Evolutionary conservation across 108 stramenopile species (phyloP).

Genomic region (Aurantiochytrium sp.): DNA sequence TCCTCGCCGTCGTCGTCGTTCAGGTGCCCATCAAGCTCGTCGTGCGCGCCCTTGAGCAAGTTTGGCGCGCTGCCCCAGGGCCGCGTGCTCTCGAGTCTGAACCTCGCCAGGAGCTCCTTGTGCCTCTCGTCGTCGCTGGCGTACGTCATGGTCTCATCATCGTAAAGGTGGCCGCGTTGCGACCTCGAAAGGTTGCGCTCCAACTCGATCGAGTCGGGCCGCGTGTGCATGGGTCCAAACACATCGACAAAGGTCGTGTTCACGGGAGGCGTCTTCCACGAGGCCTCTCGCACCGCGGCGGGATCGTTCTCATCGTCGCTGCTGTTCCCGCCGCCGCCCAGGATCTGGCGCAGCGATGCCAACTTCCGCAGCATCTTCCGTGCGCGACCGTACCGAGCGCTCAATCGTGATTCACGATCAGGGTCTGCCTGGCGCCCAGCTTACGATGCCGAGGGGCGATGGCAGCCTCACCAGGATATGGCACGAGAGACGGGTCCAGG

Average conservation of each 20-base stretch:
- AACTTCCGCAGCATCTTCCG: too few relatives aligned
- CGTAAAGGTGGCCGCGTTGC: background rate
- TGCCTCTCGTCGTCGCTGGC: background rate
- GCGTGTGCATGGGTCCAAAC: background rate
- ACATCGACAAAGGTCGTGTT: background rate
- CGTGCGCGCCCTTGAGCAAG: background rate
- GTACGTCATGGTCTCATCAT: background rate
- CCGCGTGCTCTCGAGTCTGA: background rate
- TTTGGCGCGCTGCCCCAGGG: background rate
- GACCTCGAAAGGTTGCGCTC: background rate
- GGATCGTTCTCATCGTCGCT: too few relatives aligned
- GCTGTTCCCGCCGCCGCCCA: too few relatives aligned
- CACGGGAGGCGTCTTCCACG: slow-evolving; percentile 4
- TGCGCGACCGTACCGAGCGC: too few relatives aligned
- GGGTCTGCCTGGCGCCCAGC: too few relatives aligned
- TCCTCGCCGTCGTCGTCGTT: background rate
- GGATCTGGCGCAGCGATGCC: too few relatives aligned
- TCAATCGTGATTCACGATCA: too few relatives aligned
- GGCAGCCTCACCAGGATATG: too few relatives aligned
- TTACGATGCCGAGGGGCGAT: too few relatives aligned
- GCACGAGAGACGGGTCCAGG: too few relatives aligned
- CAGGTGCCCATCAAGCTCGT: background rate
- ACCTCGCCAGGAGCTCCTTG: background rate
- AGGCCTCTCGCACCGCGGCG: background rate
- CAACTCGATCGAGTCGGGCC: background rate